These are phyloP conservation scores for Penicillium concentricum DNA, from an alignment of 2,329 filamentous ascomycete genomes.

Conservation along the genomic window DNA sequence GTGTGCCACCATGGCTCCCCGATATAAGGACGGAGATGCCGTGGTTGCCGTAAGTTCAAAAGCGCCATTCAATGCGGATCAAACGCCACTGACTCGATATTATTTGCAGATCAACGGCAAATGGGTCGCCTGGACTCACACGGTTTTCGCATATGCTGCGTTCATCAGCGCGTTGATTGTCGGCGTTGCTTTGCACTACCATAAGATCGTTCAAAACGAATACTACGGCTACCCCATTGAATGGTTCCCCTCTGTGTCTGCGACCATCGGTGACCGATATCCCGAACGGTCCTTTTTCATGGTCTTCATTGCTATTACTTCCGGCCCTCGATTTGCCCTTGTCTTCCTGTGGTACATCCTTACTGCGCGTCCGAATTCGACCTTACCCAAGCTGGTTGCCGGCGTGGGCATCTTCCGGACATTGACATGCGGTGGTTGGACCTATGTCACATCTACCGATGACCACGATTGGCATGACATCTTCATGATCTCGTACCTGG, in stretches of 20 bases:
- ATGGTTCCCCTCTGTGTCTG: slow-evolving; percentile 95
- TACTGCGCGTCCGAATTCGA: slow-evolving; percentile 71
- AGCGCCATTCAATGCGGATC: slow-evolving; percentile 6
- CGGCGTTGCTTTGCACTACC: slow-evolving; percentile 80
- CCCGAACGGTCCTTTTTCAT: slow-evolving; percentile 96
- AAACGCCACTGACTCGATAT: slow-evolving; percentile 28
- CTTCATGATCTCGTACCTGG: slow-evolving; percentile 97
- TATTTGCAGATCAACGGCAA: slow-evolving; percentile 69
- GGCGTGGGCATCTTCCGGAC: slow-evolving; percentile 81
- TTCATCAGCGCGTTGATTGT: slow-evolving; percentile 84
- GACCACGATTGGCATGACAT: slow-evolving; percentile 99
- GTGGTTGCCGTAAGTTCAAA: slow-evolving; percentile 55
- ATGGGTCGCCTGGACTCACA: slow-evolving; percentile 90
- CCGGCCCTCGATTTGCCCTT: slow-evolving; percentile 86
- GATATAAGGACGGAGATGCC: slow-evolving; percentile 62
- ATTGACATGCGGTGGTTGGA: slow-evolving; percentile 94
- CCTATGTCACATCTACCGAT: slow-evolving; percentile 96
- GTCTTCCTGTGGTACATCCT: slow-evolving; percentile 91
- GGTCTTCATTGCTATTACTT: slow-evolving; percentile 95
- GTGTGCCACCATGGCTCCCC: slow-evolving; percentile 55
- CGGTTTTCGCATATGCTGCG: slow-evolving; percentile 73
- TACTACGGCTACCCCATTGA: slow-evolving; percentile 91
- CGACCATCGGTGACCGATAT: slow-evolving; percentile 95
- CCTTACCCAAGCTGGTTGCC: slow-evolving; percentile 77
- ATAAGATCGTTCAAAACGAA: slow-evolving; percentile 97